A percentile compares a stretch with the other conserved stretches of the same genome.
Conservation (phyloP, 1,139 yeast species). For the Blastobotrys niveus region DNA sequence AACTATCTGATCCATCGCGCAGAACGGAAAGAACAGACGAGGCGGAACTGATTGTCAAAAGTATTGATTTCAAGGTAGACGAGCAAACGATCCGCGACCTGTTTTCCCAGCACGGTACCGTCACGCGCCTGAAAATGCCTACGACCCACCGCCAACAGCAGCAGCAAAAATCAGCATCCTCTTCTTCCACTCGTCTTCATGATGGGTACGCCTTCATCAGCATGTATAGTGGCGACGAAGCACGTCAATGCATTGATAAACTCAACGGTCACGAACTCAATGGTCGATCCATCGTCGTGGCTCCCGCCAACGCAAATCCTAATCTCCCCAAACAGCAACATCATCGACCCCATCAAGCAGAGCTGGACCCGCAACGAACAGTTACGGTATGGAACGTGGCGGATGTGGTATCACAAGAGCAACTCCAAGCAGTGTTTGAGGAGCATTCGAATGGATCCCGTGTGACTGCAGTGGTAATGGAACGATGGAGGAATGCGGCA, state of each 20-base stretch:
- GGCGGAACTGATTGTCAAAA: slow-evolving; percentile 43
- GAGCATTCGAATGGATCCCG: slow-evolving; percentile 36
- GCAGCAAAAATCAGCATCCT: not conserved
- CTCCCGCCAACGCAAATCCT: slow-evolving; percentile 14
- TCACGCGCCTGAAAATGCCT: slow-evolving; percentile 38
- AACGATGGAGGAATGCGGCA: slow-evolving; percentile 48
- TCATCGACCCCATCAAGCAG: not conserved
- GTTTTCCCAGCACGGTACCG: slow-evolving; percentile 42
- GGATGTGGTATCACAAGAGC: slow-evolving; percentile 27
- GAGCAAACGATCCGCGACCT: slow-evolving; percentile 27
- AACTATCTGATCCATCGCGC: slow-evolving; percentile 50
- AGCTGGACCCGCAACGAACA: slow-evolving; percentile 17
- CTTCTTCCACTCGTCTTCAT: slow-evolving; percentile 21
- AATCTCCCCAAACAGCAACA: not conserved
- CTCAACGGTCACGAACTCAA: slow-evolving; percentile 22
- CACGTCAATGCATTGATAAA: slow-evolving; percentile 15
- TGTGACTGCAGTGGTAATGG: slow-evolving; percentile 47
- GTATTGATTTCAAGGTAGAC: slow-evolving; percentile 42
- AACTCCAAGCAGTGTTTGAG: slow-evolving; percentile 33
- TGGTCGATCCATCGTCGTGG: slow-evolving; percentile 23
- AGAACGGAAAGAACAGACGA: slow-evolving; percentile 8
- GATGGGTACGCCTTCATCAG: slow-evolving; percentile 36
- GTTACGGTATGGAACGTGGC: slow-evolving; percentile 26
- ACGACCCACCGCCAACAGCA: slow-evolving; percentile 20
- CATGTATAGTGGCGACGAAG: slow-evolving; percentile 28